Evolutionary conservation across 73 alveolate genomes (phyloP), one percentile per base, ranked within the genome.

Genomic region (Blepharisma japonicum): DNA sequence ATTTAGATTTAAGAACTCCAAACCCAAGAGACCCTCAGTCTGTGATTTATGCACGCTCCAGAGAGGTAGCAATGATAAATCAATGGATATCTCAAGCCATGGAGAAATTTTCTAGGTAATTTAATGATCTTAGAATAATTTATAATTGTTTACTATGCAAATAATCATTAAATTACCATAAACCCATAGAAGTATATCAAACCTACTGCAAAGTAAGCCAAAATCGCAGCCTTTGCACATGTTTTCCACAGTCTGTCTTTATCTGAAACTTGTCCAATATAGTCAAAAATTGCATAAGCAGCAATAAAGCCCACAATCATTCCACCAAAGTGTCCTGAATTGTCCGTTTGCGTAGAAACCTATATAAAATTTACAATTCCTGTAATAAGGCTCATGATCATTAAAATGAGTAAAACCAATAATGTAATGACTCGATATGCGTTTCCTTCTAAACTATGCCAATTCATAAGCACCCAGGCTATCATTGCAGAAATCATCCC

Each of bases 1-100:
- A 87, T 61, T 51, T 85, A 39, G 95, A 87, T 61, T 71, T 87
- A 27, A 83, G 95, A 76, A 70, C 46, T 6, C 95, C 95, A 8
- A 85, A 87, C 48, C 77, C 47, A 18, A 85, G 70, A 6, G 95
- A 87, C 56, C 95, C 95, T 7, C 77, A 53, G 23, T 53, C 67
- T 11, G 67, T 53, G n/a, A 0, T 53, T 53, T 14, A 20, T 53
- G 67, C 67, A 14, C n/a, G 67, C n/a, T 14, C n/a, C 23, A 53
- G 67, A 14, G 67, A 53, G 23, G 27, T 14, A 53, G 67, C 27
- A 4, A 11, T 53, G n/a, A 53, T 53, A 14, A 20, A 53, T 2
- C 67, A 53, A 20, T 53, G 67, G 67, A 53, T 53, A 32, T 32
- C 42, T 32, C 42, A 32, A 32, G 42, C 42, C 0, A 32, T 32